A percentile compares a stretch with the other conserved stretches of the same genome.
Evolutionary conservation across 768 basidiomycete species (phyloP).

Genomic region (Lactarius hatsudake): DNA sequence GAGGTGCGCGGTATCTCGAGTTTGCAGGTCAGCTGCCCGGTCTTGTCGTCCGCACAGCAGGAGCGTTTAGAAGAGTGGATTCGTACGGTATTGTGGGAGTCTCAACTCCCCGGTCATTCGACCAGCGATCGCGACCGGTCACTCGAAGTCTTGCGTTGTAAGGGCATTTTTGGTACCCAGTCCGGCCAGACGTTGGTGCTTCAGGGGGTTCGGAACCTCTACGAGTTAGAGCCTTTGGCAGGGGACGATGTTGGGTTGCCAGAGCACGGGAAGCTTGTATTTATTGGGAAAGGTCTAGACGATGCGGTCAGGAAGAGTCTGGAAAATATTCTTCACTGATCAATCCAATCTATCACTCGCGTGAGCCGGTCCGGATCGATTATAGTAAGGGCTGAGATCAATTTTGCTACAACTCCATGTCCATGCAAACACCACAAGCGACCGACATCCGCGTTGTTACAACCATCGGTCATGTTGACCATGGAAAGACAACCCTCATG

Average conservation of each 20-base stretch:
- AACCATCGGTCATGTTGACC: constrained; percentile 88
- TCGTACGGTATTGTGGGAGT: constrained; percentile 80
- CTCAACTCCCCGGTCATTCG: constrained; percentile 41
- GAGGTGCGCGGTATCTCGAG: constrained; percentile 81
- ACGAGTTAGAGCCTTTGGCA: constrained; percentile 57
- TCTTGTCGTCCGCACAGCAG: constrained; percentile 47
- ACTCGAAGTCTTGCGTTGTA: constrained; percentile 78
- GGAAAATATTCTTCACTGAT: constrained; percentile 31
- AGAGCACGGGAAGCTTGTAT: constrained; percentile 73
- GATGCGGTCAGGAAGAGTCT: constrained; percentile 55
- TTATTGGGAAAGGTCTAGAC: constrained; percentile 81
- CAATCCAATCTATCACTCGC: not conserved
- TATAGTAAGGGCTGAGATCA: not conserved
- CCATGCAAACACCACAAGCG: constrained; percentile 32
- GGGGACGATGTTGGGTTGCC: constrained; percentile 48
- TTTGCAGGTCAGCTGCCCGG: constrained; percentile 66
- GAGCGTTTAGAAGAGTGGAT: constrained; percentile 75
- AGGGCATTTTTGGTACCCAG: constrained; percentile 67
- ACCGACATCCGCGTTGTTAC: constrained; percentile 72
- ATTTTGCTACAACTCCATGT: not conserved
- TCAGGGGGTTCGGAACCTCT: constrained; percentile 90
- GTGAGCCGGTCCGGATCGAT: constrained; percentile 13
- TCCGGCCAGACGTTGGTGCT: constrained; percentile 66
- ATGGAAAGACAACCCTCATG: constrained; percentile 95
- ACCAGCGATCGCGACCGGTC: constrained; percentile 10